A percentile compares a stretch with the other conserved stretches of the same genome.
Conservation (phyloP, 768 basidiomycete species). For the Brasilioporus rufonigricans region DNA sequence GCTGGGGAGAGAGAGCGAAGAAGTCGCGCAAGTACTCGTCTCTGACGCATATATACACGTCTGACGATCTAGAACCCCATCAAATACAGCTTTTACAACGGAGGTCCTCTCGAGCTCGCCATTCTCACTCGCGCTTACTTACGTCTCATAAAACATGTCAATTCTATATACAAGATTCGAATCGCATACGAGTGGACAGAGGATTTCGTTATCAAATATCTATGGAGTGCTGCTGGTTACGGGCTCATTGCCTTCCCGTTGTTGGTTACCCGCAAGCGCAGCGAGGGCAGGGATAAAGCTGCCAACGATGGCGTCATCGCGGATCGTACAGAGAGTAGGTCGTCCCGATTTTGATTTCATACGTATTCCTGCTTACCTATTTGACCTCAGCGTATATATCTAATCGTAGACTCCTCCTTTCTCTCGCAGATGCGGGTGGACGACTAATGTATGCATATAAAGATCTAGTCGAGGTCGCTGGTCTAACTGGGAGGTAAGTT, state of each 20-base stretch:
- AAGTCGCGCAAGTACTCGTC: conserved; percentile 69
- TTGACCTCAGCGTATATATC: conserved; percentile 74
- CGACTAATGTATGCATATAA: conserved; percentile 97
- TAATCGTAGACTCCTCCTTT: conserved; percentile 84
- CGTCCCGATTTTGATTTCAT: neutral
- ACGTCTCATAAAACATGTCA: conserved; percentile 81
- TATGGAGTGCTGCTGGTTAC: conserved; percentile 94
- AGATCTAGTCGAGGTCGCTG: conserved; percentile 92
- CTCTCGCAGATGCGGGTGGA: conserved; percentile 95
- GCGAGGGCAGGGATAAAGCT: conserved; percentile 5
- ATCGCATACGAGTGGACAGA: conserved; percentile 95
- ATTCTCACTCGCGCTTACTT: conserved; percentile 79
- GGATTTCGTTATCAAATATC: conserved; percentile 94
- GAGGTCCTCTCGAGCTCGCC: conserved; percentile 76
- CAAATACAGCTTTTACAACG: conserved; percentile 78
- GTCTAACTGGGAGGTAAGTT: conserved; percentile 63
- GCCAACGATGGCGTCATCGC: conserved; percentile 39
- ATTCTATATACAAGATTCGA: conserved; percentile 91
- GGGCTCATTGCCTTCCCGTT: conserved; percentile 88
- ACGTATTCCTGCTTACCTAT: neutral
- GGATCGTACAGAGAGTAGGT: conserved; percentile 48
- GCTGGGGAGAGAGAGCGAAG: conserved; percentile 86
- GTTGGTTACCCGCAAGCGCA: conserved; percentile 55
- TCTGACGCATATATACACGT: neutral
- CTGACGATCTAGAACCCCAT: neutral